A percentile compares a stretch with the other conserved stretches of the same genome.
Evolutionary conservation across 2,329 filamentous ascomycete genomes (phyloP).

Genomic region (Sclerotinia subarctica): DNA sequence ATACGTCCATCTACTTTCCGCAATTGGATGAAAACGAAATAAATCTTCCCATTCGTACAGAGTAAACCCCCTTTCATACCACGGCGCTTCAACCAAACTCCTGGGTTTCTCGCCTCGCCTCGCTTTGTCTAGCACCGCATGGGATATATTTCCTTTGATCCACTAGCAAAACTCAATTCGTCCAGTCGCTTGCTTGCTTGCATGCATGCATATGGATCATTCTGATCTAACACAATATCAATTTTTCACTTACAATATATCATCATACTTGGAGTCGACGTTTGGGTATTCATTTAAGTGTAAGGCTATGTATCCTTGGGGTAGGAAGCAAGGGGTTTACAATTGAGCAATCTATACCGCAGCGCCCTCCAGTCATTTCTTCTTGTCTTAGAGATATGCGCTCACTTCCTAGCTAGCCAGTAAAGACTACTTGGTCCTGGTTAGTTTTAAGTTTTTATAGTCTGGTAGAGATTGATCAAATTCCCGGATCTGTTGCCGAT

Average conservation of each 20-base stretch:
- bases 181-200: background rate
- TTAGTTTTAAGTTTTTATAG: constrained; percentile 17
- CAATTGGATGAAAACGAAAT: background rate
- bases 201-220: background rate
- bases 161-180: background rate
- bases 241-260: background rate
- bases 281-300: background rate
- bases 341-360: background rate
- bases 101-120: background rate
- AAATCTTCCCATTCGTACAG: background rate
- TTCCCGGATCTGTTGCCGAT: constrained; percentile 43
- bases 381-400: background rate
- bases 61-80: background rate
- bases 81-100: constrained; percentile 13
- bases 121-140: no score
- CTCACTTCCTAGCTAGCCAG: constrained; percentile 10
- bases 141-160: no score
- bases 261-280: background rate
- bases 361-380: background rate
- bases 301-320: background rate
- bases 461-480: constrained; percentile 45
- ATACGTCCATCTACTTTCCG: no score
- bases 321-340: background rate
- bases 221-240: background rate
- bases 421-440: constrained; percentile 35